Conservation (phyloP, 1,284 basidiomycete genomes). For the Phellopilus nigrolimitatus region DNA sequence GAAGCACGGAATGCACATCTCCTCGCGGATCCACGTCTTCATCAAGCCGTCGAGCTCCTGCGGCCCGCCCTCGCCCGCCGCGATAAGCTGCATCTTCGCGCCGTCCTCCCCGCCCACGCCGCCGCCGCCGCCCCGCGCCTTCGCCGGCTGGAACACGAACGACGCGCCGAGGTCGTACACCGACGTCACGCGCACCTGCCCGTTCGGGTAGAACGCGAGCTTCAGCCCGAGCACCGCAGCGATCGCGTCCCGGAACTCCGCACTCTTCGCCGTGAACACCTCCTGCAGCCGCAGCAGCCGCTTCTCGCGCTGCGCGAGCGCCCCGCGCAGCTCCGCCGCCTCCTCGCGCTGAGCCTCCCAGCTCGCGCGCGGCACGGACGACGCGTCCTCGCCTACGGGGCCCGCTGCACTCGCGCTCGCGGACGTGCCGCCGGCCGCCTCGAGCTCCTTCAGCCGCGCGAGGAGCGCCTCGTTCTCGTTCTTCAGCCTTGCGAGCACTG, state of each 20-base stretch:
- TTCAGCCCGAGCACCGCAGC: constrained; percentile 80
- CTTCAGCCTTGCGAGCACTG: constrained; percentile 63
- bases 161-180: constrained; percentile 67
- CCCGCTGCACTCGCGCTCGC: background rate
- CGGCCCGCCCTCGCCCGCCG: constrained; percentile 62
- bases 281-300: constrained; percentile 67
- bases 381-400: constrained; percentile 17
- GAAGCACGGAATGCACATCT: constrained; percentile 72
- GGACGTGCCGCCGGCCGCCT: constrained; percentile 27
- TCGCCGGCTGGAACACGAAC: constrained; percentile 65
- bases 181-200: constrained; percentile 79
- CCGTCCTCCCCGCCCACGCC: constrained; percentile 30
- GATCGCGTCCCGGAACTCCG: constrained; percentile 79
- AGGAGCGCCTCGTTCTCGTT: constrained; percentile 73
- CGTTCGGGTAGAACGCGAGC: constrained; percentile 79
- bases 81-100: constrained; percentile 63
- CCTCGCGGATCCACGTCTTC: constrained; percentile 67
- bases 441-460: constrained; percentile 52
- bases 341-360: constrained; percentile 63
- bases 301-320: constrained; percentile 71
- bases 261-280: constrained; percentile 70
- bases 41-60: constrained; percentile 63
- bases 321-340: constrained; percentile 53
- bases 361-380: constrained; percentile 61
- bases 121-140: background rate